phyloP scores from a whole-genome alignment of 345 rosid genomes.

The Moringa oleifera region DNA sequence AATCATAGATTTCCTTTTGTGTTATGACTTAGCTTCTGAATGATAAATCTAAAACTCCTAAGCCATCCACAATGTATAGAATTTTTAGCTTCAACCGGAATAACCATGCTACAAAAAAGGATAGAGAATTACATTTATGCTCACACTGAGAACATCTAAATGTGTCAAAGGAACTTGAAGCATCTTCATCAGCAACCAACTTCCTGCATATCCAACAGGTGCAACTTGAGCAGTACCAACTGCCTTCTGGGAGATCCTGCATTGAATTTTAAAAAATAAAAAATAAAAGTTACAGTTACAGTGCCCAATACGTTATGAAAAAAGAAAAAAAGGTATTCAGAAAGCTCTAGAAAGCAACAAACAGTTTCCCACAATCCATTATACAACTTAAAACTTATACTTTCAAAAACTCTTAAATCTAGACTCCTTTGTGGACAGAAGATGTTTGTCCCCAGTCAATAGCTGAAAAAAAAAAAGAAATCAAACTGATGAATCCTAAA shows the following conservation, averaged over 20 bases:
- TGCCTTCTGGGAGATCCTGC: slow-evolving; percentile 89
- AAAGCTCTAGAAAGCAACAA: neutral
- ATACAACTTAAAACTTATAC: too few relatives aligned
- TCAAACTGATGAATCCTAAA: neutral
- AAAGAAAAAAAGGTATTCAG: neutral
- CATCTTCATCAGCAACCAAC: slow-evolving; percentile 54
- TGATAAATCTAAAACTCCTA: too few relatives aligned
- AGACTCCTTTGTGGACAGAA: too few relatives aligned
- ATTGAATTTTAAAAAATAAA: slow-evolving; percentile 15
- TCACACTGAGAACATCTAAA: slow-evolving; percentile 82
- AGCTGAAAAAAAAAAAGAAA: neutral
- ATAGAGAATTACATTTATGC: slow-evolving; percentile 61
- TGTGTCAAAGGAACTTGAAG: slow-evolving; percentile 32
- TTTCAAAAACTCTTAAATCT: too few relatives aligned
- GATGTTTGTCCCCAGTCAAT: neutral
- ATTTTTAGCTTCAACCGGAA: neutral
- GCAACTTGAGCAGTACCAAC: slow-evolving; percentile 93
- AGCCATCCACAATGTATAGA: neutral
- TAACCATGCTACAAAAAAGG: neutral
- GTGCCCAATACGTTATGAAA: slow-evolving; percentile 13
- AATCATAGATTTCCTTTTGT: neutral
- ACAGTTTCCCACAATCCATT: too few relatives aligned
- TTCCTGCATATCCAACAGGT: slow-evolving; percentile 72
- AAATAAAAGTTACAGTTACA: slow-evolving; percentile 13
- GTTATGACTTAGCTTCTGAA: neutral